Conservation (phyloP, 2,329 filamentous ascomycete genomes). For the Fusarium ambrosium region DNA sequence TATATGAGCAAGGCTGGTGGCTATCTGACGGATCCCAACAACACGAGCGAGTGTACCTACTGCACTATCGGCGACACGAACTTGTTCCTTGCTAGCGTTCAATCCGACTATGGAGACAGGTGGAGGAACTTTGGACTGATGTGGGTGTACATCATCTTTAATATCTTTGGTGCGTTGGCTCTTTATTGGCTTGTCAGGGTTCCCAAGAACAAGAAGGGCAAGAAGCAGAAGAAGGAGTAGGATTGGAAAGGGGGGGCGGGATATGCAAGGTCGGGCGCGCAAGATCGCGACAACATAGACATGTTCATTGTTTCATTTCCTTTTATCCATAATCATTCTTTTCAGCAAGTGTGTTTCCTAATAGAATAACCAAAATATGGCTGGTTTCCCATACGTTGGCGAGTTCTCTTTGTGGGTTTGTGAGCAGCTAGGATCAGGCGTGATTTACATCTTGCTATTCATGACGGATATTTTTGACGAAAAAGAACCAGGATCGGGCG, state of each 20-base stretch:
- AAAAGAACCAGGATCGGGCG: background rate
- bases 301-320: background rate
- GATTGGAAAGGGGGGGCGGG: background rate
- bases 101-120: conserved; percentile 67
- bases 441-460: background rate
- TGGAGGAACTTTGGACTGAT: conserved; percentile 79
- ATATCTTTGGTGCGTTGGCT: conserved; percentile 66
- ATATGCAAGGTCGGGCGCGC: background rate
- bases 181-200: conserved; percentile 69
- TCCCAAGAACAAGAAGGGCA: conserved; percentile 57
- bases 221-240: conserved; percentile 18
- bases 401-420: background rate
- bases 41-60: conserved; percentile 67
- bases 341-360: background rate
- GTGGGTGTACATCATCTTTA: conserved; percentile 71
- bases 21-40: conserved; percentile 63
- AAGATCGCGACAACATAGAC: background rate
- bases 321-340: background rate
- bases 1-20: conserved; percentile 67
- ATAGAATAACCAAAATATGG: background rate
- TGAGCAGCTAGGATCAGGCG: too few relatives aligned
- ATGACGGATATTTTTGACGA: background rate
- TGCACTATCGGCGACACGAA: conserved; percentile 68
- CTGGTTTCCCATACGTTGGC: background rate
- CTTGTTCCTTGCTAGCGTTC: conserved; percentile 61